Evolutionary conservation across 306 rosid genomes (phyloP).

Genomic region (Phaseolus lunatus): DNA sequence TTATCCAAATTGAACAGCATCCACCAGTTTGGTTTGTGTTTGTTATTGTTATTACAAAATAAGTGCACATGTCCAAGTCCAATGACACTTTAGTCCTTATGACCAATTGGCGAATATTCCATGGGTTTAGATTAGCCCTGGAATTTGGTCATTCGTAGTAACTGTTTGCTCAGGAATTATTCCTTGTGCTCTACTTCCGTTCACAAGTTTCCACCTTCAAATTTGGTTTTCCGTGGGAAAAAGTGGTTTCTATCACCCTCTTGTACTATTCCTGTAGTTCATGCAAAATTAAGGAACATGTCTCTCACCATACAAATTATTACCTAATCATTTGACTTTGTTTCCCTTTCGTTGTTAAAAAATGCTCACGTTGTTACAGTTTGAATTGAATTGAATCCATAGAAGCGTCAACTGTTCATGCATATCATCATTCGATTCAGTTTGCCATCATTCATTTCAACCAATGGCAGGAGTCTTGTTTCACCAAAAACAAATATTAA

Average conservation of each 20-base stretch:
- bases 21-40: constrained; percentile 47
- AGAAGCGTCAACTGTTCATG: background rate
- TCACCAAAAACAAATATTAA: background rate
- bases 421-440: background rate
- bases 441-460: background rate
- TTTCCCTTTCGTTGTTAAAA: too few species aligned
- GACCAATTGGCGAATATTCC: constrained; percentile 39
- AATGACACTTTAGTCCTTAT: constrained; percentile 37
- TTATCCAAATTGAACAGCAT: constrained; percentile 50
- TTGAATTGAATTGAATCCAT: background rate
- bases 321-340: background rate
- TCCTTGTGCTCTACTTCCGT: constrained; percentile 14
- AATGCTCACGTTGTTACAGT: too few species aligned
- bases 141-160: background rate
- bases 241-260: background rate
- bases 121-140: background rate
- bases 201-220: constrained; percentile 3
- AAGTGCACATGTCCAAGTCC: constrained; percentile 8
- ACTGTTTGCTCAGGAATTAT: background rate
- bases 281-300: background rate
- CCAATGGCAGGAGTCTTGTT: background rate
- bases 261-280: background rate
- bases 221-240: background rate
- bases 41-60: background rate
- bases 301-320: background rate